Percentiles rank a stretch among this genome's conserved stretches.
Evolutionary conservation across 2,329 filamentous ascomycete species (phyloP).

Genomic region (Pseudogymnoascus verrucosus): DNA sequence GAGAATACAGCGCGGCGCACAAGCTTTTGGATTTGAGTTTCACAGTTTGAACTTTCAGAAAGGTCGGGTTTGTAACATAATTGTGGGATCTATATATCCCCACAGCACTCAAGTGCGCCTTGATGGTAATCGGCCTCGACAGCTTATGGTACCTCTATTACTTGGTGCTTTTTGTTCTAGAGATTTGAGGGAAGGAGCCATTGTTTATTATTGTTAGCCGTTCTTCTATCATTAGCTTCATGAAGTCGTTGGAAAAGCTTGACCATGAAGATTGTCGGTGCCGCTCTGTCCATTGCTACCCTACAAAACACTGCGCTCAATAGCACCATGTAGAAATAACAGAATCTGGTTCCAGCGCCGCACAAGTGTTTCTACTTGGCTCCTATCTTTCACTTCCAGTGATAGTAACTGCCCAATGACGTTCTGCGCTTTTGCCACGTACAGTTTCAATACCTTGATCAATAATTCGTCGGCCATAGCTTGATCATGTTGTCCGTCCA

Average conservation of each 20-base stretch:
- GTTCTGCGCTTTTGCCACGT: not conserved
- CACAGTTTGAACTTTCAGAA: not conserved
- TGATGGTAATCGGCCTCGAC: not conserved
- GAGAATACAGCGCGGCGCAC: constrained; percentile 15
- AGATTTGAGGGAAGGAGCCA: not conserved
- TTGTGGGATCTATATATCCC: not conserved
- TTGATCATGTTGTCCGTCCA: constrained; percentile 39
- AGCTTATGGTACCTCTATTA: not conserved
- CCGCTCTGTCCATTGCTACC: not conserved
- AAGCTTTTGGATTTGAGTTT: constrained; percentile 18
- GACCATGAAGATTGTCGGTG: not conserved
- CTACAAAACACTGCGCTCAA: not conserved
- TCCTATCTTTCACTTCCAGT: not conserved
- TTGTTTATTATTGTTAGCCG: not conserved
- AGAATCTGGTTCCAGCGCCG: constrained; percentile 10
- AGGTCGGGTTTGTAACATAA: not conserved
- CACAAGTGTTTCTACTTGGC: constrained; percentile 8
- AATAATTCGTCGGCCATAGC: constrained; percentile 33
- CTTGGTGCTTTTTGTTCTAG: not conserved
- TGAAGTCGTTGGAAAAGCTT: not conserved
- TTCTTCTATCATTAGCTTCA: constrained; percentile 3
- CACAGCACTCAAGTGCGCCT: not conserved
- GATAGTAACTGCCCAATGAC: not conserved
- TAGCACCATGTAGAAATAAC: not conserved
- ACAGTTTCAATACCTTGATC: constrained; percentile 19